Percentiles rank a stretch among this genome's conserved stretches.
These are phyloP conservation scores for Pisolithus microcarpus DNA, from an alignment of 768 basidiomycete species.

Conservation along the genomic window DNA sequence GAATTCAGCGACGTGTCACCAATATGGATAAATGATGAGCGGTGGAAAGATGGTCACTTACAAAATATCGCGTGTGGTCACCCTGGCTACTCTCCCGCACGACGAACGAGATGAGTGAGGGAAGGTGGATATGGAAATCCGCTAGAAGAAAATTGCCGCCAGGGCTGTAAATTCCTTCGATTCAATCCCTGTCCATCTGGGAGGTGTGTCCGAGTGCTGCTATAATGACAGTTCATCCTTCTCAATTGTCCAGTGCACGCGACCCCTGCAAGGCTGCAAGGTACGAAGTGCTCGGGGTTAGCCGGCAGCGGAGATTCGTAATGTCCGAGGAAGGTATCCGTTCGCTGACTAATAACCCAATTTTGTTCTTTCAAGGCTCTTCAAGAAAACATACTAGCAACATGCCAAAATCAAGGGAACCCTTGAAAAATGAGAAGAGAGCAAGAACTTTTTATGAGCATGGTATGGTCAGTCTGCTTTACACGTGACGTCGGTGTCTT, in stretches of 20 bases:
- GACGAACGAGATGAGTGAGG: not conserved
- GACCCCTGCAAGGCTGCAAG: too few relatives aligned
- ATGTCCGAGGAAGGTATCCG: not conserved
- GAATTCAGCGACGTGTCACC: slow-evolving; percentile 12
- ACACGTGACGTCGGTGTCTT: slow-evolving; percentile 1
- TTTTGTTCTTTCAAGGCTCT: not conserved
- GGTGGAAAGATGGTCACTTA: slow-evolving; percentile 11
- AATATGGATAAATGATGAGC: slow-evolving; percentile 26
- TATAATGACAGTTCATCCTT: too few relatives aligned
- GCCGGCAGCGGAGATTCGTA: not conserved
- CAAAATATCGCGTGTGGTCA: not conserved
- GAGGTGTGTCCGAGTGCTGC: too few relatives aligned
- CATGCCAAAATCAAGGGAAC: slow-evolving; percentile 24
- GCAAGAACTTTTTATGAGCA: slow-evolving; percentile 25
- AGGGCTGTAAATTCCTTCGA: too few relatives aligned
- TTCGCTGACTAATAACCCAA: not conserved
- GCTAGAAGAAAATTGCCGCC: not conserved
- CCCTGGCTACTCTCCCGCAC: not conserved
- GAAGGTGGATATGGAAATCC: not conserved
- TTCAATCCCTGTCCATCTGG: too few relatives aligned
- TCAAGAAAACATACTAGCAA: not conserved
- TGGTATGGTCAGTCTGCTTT: slow-evolving; percentile 23
- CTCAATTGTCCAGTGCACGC: too few relatives aligned
- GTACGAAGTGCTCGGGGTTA: not conserved
- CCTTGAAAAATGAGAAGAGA: slow-evolving; percentile 18